Evolutionary conservation across 176 grass and related monocot species (phyloP).

Genomic region (Oryza longistaminata): DNA sequence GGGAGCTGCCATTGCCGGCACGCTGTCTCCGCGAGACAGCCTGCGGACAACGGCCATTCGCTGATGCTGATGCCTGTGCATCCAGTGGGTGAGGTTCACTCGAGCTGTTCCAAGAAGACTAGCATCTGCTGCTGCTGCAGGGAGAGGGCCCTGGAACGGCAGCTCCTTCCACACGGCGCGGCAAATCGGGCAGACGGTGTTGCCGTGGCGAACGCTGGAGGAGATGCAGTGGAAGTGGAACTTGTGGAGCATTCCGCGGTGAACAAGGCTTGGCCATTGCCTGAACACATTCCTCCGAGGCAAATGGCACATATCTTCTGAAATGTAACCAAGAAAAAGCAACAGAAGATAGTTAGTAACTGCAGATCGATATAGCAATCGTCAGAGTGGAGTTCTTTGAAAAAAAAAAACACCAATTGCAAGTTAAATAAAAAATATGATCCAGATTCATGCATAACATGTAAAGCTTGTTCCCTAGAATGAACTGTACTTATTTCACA

Average conservation of each 20-base stretch:
- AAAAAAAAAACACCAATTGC: background rate
- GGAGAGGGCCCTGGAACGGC: slow-evolving; percentile 33
- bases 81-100: slow-evolving; percentile 45
- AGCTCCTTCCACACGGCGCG: slow-evolving; percentile 65
- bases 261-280: slow-evolving; percentile 65
- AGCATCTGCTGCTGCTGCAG: slow-evolving; percentile 3
- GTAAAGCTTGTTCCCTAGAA: background rate
- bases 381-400: too few relatives aligned
- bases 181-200: slow-evolving; percentile 62
- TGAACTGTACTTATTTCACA: background rate
- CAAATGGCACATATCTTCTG: slow-evolving; percentile 75
- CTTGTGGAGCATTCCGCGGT: slow-evolving; percentile 75
- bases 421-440: background rate
- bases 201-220: slow-evolving; percentile 62
- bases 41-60: slow-evolving; percentile 6
- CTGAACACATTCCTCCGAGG: slow-evolving; percentile 54
- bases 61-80: background rate
- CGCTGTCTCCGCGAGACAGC: slow-evolving; percentile 3
- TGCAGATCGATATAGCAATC: too few relatives aligned
- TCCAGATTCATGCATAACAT: background rate
- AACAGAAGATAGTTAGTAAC: background rate
- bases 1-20: slow-evolving; percentile 14
- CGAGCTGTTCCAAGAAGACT: slow-evolving; percentile 33
- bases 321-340: slow-evolving; percentile 18
- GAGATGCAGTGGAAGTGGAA: slow-evolving; percentile 81